phyloP scores from a whole-genome alignment of 75 land plant species.

The Cryptomeria japonica region DNA sequence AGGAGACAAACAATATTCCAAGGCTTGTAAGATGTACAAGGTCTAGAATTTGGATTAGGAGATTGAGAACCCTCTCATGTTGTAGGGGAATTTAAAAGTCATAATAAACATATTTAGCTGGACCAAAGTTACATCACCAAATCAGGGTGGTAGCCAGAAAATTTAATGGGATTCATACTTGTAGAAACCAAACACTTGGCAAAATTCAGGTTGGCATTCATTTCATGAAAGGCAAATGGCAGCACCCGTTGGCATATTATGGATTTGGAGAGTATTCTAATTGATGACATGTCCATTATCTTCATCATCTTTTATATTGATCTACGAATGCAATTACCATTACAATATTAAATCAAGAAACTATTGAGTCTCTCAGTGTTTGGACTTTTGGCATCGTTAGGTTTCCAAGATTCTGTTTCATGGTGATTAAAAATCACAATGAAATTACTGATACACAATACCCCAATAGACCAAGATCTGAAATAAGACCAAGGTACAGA shows the following conservation, averaged over 20 bases:
- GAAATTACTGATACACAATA: not conserved
- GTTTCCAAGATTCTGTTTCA: no score
- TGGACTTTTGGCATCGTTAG: not conserved
- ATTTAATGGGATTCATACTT: not conserved
- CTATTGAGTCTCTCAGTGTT: not conserved
- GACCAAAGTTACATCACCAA: not conserved
- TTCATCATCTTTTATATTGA: not conserved
- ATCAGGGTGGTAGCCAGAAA: not conserved
- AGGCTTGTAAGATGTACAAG: not conserved
- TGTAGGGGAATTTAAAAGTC: not conserved
- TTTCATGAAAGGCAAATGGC: not conserved
- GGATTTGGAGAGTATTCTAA: no score
- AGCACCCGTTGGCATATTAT: not conserved
- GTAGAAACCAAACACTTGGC: no score
- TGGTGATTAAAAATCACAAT: no score
- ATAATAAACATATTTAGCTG: not conserved
- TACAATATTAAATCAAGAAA: no score
- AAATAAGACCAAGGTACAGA: not conserved
- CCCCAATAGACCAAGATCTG: not conserved
- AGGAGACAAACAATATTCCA: not conserved
- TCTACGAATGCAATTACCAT: not conserved
- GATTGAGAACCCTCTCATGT: not conserved
- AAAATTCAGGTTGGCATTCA: no score
- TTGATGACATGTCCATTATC: no score
- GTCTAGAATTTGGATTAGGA: not conserved